These are phyloP conservation scores for Sphaerulina vaccinii DNA, from an alignment of 2,329 filamentous ascomycete genomes.

Conservation along the genomic window DNA sequence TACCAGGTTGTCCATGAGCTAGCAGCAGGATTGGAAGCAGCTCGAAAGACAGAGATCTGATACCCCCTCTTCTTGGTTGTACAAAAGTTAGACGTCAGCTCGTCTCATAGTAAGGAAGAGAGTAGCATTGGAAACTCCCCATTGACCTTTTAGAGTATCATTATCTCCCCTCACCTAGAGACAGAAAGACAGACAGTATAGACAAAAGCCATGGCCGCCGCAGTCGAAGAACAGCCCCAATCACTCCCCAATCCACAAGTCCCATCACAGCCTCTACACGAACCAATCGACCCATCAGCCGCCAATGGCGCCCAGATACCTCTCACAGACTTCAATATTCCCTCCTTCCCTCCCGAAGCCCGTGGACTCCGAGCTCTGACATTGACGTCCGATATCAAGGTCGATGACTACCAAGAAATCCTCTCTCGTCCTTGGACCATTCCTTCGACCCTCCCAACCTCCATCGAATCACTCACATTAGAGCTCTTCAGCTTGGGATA, in stretches of 20 bases:
- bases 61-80: too few relatives aligned
- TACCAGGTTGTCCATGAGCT: too few relatives aligned
- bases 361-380: slow-evolving; percentile 47
- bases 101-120: too few relatives aligned
- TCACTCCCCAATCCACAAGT: slow-evolving; percentile 5
- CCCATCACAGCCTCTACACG: not conserved
- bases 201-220: not conserved
- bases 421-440: slow-evolving; percentile 40
- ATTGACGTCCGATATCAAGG: slow-evolving; percentile 51
- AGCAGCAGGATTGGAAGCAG: too few relatives aligned
- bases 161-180: too few relatives aligned
- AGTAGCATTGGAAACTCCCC: too few relatives aligned
- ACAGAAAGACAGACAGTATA: not conserved
- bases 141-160: too few relatives aligned
- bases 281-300: slow-evolving; percentile 15
- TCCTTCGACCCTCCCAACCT: slow-evolving; percentile 39
- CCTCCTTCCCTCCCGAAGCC: slow-evolving; percentile 47
- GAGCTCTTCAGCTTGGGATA: slow-evolving; percentile 52
- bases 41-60: too few relatives aligned
- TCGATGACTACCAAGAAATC: slow-evolving; percentile 46
- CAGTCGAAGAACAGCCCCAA: slow-evolving; percentile 8
- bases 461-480: slow-evolving; percentile 47
- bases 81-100: too few relatives aligned
- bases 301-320: slow-evolving; percentile 50
- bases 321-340: slow-evolving; percentile 47